Evolutionary conservation across 345 rosid species (phyloP).

Genomic region (Euphorbia pulcherrima): DNA sequence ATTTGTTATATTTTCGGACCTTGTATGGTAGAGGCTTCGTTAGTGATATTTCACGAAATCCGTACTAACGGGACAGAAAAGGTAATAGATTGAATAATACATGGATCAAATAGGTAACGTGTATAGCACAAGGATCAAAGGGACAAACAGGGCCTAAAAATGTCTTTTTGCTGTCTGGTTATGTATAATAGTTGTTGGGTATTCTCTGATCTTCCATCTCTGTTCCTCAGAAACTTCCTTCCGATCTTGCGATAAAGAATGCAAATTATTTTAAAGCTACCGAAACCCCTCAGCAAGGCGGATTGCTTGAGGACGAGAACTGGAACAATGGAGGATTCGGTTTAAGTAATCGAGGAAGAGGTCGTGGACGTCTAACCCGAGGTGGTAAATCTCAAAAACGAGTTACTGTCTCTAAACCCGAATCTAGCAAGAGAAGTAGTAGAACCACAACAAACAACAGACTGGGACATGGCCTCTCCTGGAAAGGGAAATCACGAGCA

Average conservation of each 20-base stretch:
- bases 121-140: no score
- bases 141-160: no score
- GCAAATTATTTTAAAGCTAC: conserved; percentile 26
- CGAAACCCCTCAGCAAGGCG: conserved; percentile 29
- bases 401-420: conserved; percentile 32
- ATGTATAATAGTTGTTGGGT: no score
- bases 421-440: conserved; percentile 41
- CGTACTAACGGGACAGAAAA: no score
- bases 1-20: no score
- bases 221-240: conserved; percentile 35
- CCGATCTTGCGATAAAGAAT: conserved; percentile 36
- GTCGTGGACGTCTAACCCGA: conserved; percentile 33
- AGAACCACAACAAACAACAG: conserved; percentile 22
- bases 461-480: conserved; percentile 27
- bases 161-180: no score
- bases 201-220: not conserved
- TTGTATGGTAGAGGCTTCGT: no score
- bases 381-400: conserved; percentile 44
- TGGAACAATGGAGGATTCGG: conserved; percentile 42
- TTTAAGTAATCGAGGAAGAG: conserved; percentile 37
- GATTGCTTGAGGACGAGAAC: conserved; percentile 44
- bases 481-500: conserved; percentile 46
- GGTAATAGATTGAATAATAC: no score
- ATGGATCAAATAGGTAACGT: no score
- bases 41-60: no score